phyloP scores from a whole-genome alignment of 495 filamentous ascomycete genomes.

The Tuber magnatum region DNA sequence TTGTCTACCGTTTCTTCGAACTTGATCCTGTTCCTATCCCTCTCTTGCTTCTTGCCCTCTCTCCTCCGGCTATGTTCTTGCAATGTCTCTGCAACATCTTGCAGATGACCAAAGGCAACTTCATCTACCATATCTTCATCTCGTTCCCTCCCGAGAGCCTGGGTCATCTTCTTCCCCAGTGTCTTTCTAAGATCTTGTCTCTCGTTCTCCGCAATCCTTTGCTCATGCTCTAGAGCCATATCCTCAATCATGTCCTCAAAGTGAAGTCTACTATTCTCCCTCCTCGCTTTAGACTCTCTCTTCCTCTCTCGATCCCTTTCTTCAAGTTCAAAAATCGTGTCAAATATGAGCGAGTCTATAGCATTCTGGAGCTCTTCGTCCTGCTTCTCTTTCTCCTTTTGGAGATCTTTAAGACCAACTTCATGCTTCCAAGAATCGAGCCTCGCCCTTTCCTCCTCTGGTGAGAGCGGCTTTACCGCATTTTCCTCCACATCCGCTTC shows the following conservation, averaged over 20 bases:
- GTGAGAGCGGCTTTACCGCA: neutral
- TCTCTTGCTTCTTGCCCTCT: conserved; percentile 11
- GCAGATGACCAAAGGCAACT: conserved; percentile 19
- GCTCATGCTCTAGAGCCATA: conserved; percentile 23
- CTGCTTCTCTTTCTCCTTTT: conserved; percentile 2
- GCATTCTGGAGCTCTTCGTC: conserved; percentile 2
- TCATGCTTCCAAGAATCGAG: neutral
- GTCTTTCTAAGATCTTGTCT: conserved; percentile 15
- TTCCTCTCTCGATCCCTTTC: conserved; percentile 5
- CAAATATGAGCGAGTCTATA: neutral
- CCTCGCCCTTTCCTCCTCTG: neutral
- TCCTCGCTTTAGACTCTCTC: neutral
- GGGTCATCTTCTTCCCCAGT: conserved; percentile 1
- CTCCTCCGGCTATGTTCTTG: conserved; percentile 7
- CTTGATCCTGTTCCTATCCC: neutral
- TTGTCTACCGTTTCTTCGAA: conserved; percentile 13
- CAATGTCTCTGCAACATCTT: conserved; percentile 9
- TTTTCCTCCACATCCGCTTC: neutral
- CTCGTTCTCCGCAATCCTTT: conserved; percentile 13
- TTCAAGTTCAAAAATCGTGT: neutral
- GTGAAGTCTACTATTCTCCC: neutral
- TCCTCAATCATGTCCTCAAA: conserved; percentile 20
- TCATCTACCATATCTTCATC: conserved; percentile 17
- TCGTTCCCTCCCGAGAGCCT: neutral
- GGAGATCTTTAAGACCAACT: neutral